Evolutionary conservation across 345 rosid genomes (phyloP).

Genomic region (Salix arbutifolia): DNA sequence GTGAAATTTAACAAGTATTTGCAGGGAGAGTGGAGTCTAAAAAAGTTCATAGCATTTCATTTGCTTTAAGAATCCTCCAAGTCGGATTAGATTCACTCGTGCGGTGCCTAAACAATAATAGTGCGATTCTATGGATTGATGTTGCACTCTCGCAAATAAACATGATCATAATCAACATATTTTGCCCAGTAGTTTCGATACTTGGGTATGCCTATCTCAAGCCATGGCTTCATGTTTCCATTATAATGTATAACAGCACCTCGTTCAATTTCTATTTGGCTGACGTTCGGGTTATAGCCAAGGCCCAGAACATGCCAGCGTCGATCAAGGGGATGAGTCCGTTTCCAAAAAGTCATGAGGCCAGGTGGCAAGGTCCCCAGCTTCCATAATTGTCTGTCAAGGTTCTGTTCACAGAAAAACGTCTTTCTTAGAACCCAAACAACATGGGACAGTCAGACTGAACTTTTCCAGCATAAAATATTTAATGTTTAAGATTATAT

Average conservation of each 20-base stretch:
- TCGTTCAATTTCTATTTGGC: slow-evolving; percentile 61
- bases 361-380: slow-evolving; percentile 72
- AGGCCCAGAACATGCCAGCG: slow-evolving; percentile 74
- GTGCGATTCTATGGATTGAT: slow-evolving; percentile 65
- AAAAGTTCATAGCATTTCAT: too few species aligned
- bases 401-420: slow-evolving; percentile 47
- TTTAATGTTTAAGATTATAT: not conserved
- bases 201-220: slow-evolving; percentile 80
- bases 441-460: not conserved
- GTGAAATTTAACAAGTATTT: too few species aligned
- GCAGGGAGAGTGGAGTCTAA: not conserved
- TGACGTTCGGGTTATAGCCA: slow-evolving; percentile 74
- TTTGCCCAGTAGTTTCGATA: slow-evolving; percentile 69
- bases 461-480: not conserved
- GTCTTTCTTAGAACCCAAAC: not conserved
- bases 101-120: too few species aligned
- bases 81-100: too few species aligned
- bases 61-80: too few species aligned
- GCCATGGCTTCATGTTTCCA: slow-evolving; percentile 89
- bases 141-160: slow-evolving; percentile 76
- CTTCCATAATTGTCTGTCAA: slow-evolving; percentile 71
- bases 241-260: slow-evolving; percentile 77
- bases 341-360: slow-evolving; percentile 73
- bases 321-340: slow-evolving; percentile 54
- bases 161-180: slow-evolving; percentile 58